A percentile compares a stretch with the other conserved stretches of the same genome.
Conservation (phyloP, 139 green algal species). For the Marvania coccoides region DNA sequence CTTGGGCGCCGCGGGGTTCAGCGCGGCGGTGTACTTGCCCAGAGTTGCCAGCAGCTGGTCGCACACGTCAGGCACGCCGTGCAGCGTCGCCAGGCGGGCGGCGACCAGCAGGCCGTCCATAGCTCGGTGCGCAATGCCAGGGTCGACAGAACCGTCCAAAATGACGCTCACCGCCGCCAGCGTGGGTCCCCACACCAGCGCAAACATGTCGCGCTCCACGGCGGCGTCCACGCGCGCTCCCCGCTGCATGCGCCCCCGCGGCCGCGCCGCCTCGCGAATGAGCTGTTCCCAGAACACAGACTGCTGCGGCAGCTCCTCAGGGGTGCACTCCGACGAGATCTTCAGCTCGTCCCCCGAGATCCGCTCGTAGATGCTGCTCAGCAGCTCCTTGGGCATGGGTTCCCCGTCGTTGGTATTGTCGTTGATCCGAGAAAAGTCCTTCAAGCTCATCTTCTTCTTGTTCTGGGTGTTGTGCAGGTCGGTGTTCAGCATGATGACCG, state of each 20-base stretch:
- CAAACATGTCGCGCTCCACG: conserved; percentile 86
- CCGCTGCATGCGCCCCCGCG: conserved; percentile 25
- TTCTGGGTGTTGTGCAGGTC: conserved; percentile 82
- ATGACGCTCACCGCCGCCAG: conserved; percentile 85
- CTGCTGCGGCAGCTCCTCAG: conserved; percentile 30
- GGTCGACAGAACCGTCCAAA: conserved; percentile 67
- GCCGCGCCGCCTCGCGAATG: conserved; percentile 16
- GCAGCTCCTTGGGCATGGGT: conserved; percentile 48
- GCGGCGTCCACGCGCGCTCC: background rate
- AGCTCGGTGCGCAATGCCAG: conserved; percentile 12
- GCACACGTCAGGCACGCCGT: conserved; percentile 58
- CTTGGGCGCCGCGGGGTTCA: conserved; percentile 44
- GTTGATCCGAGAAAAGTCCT: conserved; percentile 81
- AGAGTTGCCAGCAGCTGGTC: conserved; percentile 67
- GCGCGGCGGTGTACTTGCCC: conserved; percentile 56
- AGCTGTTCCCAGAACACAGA: conserved; percentile 56
- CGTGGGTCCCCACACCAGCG: conserved; percentile 77
- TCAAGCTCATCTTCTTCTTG: conserved; percentile 79
- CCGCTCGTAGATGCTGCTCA: conserved; percentile 51
- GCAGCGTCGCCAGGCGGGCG: conserved; percentile 40
- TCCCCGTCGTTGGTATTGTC: conserved; percentile 68
- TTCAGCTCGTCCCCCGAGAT: conserved; percentile 70
- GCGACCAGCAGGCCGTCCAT: conserved; percentile 52
- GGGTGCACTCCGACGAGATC: conserved; percentile 36
- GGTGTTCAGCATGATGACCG: conserved; percentile 84